phyloP scores from a whole-genome alignment of 2,329 filamentous ascomycete genomes.

The Coniochaeta sp. region DNA sequence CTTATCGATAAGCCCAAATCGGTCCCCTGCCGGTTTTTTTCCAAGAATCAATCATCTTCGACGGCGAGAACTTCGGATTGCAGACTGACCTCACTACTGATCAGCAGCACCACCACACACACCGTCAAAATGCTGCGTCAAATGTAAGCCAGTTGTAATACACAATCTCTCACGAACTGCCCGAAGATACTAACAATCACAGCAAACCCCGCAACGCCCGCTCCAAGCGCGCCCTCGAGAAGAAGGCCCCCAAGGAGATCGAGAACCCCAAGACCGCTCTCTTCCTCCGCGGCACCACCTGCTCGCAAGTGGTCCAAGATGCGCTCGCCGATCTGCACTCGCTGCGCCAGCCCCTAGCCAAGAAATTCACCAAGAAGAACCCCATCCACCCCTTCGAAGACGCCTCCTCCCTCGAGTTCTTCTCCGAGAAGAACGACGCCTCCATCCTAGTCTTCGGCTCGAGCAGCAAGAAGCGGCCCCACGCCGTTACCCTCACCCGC shows the following conservation, averaged over 20 bases:
- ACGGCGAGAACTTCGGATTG: background rate
- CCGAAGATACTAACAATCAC: background rate
- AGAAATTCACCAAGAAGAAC: slow-evolving; percentile 98
- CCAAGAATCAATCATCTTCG: background rate
- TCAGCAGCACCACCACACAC: background rate
- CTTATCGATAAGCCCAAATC: background rate
- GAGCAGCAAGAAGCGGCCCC: slow-evolving; percentile 91
- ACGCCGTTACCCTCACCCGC: slow-evolving; percentile 75
- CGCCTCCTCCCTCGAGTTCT: slow-evolving; percentile 81
- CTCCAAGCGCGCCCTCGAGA: slow-evolving; percentile 90
- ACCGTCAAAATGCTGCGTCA: slow-evolving; percentile 35
- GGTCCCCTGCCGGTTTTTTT: background rate
- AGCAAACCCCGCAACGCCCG: slow-evolving; percentile 66
- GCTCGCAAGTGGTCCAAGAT: slow-evolving; percentile 74
- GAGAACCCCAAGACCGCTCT: slow-evolving; percentile 89
- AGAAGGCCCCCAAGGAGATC: slow-evolving; percentile 78
- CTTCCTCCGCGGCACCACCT: slow-evolving; percentile 80
- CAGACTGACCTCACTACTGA: background rate
- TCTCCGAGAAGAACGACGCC: slow-evolving; percentile 93
- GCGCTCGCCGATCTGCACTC: slow-evolving; percentile 79
- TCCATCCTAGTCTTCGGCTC: slow-evolving; percentile 77
- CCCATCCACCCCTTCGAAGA: slow-evolving; percentile 92
- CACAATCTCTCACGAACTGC: too few species aligned
- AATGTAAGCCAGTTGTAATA: too few species aligned
- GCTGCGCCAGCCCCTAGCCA: slow-evolving; percentile 74